Evolutionary conservation across 2,329 filamentous ascomycete genomes (phyloP).

Genomic region (Talaromyces pinophilus): DNA sequence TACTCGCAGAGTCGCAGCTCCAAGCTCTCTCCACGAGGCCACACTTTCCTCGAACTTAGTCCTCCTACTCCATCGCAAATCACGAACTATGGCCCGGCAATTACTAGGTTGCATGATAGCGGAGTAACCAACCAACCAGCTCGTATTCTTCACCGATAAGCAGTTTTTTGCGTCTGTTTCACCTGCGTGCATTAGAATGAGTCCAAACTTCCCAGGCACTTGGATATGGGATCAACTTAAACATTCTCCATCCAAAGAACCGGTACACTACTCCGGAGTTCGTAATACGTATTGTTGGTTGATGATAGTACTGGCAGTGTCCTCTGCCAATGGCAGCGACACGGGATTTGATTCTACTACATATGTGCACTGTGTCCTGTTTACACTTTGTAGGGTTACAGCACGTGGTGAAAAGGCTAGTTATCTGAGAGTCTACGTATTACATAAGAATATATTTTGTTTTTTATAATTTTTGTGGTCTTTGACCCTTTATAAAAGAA

Average conservation of each 20-base stretch:
- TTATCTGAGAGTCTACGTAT: neutral
- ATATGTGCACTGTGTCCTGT: neutral
- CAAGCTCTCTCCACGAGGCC: neutral
- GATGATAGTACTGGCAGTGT: neutral
- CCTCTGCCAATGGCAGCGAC: neutral
- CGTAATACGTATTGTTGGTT: neutral
- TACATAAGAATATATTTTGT: constrained; percentile 1
- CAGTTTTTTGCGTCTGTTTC: neutral
- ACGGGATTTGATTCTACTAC: neutral
- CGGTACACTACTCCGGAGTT: neutral
- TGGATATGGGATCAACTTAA: neutral
- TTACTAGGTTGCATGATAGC: constrained; percentile 1
- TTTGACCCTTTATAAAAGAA: neutral
- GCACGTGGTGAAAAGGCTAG: constrained; percentile 2
- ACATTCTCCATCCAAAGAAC: neutral
- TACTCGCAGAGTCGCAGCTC: neutral
- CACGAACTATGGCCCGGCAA: neutral
- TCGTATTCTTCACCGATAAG: neutral
- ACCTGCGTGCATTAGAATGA: neutral
- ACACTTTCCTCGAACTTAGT: neutral
- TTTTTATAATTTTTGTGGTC: neutral
- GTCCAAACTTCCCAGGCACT: constrained; percentile 4
- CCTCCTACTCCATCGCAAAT: neutral
- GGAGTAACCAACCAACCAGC: neutral
- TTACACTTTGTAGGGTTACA: constrained; percentile 5